Evolutionary conservation across 768 basidiomycete species (phyloP).

Genomic region (Xerocomellus intermedius): DNA sequence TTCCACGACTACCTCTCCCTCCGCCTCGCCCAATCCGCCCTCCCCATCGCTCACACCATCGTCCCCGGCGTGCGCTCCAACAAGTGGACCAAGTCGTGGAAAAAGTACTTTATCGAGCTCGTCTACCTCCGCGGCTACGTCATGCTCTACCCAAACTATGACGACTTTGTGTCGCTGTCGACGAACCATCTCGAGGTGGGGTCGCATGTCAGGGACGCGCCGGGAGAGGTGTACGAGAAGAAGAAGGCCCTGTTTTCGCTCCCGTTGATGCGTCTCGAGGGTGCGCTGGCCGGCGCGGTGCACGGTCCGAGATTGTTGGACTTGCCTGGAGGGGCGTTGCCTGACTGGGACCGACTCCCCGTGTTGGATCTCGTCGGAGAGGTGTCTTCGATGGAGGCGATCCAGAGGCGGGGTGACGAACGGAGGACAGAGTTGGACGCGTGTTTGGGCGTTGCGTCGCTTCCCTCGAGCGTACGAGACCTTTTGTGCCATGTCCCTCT

Average conservation of each 20-base stretch:
- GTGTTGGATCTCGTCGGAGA: conserved; percentile 66
- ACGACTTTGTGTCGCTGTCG: conserved; percentile 67
- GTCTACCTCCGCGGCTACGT: conserved; percentile 77
- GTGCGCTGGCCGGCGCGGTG: conserved; percentile 8
- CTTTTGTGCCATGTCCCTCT: conserved; percentile 17
- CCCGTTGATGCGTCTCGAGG: conserved; percentile 58
- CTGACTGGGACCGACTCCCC: conserved; percentile 56
- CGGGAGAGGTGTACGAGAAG: conserved; percentile 44
- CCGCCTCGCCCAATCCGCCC: conserved; percentile 55
- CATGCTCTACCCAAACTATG: conserved; percentile 89
- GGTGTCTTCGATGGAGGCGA: conserved; percentile 34
- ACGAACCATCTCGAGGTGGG: conserved; percentile 91
- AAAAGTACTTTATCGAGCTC: conserved; percentile 86
- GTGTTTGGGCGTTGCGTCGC: conserved; percentile 23
- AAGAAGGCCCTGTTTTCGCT: conserved; percentile 65
- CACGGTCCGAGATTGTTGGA: conserved; percentile 45
- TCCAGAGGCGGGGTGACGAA: conserved; percentile 36
- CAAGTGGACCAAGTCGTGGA: conserved; percentile 81
- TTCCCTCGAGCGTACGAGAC: conserved; percentile 26
- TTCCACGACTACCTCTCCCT: conserved; percentile 74
- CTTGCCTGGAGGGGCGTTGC: conserved; percentile 54
- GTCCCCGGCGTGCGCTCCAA: conserved; percentile 80
- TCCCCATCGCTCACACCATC: conserved; percentile 41
- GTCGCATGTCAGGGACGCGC: conserved; percentile 66
- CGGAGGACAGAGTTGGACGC: conserved; percentile 36